Conservation (phyloP, 139 green algal species). For the Marvania coccoides region DNA sequence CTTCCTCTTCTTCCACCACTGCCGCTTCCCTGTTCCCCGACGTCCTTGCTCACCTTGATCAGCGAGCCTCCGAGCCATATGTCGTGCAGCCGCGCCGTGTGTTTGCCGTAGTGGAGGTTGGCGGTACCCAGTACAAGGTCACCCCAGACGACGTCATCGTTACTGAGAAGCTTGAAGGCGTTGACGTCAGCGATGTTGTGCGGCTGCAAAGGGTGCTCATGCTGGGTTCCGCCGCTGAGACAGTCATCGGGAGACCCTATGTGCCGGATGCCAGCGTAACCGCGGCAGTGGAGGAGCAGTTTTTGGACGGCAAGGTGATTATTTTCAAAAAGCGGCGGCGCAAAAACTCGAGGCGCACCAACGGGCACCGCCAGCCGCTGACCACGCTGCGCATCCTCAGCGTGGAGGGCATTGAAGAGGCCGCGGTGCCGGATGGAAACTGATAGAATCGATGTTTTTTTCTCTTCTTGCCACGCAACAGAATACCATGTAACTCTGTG, state of each 20-base stretch:
- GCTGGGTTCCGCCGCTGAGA: conserved; percentile 39
- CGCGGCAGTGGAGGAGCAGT: conserved; percentile 60
- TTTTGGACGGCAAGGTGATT: conserved; percentile 69
- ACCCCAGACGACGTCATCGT: conserved; percentile 58
- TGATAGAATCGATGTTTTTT: not conserved
- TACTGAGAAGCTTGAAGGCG: conserved; percentile 46
- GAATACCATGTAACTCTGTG: too few species aligned
- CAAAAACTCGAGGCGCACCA: conserved; percentile 68
- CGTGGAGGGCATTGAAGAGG: conserved; percentile 17
- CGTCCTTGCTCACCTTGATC: not conserved
- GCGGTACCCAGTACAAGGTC: conserved; percentile 58
- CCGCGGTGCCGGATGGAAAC: not conserved
- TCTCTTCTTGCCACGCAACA: too few species aligned
- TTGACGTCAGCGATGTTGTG: conserved; percentile 53
- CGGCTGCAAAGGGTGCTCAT: conserved; percentile 46
- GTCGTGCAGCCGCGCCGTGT: conserved; percentile 12
- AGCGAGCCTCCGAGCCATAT: conserved; percentile 4
- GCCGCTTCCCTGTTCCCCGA: not conserved
- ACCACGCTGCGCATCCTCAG: conserved; percentile 33
- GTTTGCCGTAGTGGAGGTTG: conserved; percentile 63
- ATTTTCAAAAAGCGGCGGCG: conserved; percentile 82
- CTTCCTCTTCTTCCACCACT: not conserved
- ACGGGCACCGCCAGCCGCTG: conserved; percentile 51
- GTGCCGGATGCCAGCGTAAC: conserved; percentile 34
- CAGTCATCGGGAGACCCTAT: conserved; percentile 53